Percentiles rank a stretch among this genome's conserved stretches.
phyloP scores from a whole-genome alignment of 2,329 filamentous ascomycete genomes.

The Botrytis fabae region DNA sequence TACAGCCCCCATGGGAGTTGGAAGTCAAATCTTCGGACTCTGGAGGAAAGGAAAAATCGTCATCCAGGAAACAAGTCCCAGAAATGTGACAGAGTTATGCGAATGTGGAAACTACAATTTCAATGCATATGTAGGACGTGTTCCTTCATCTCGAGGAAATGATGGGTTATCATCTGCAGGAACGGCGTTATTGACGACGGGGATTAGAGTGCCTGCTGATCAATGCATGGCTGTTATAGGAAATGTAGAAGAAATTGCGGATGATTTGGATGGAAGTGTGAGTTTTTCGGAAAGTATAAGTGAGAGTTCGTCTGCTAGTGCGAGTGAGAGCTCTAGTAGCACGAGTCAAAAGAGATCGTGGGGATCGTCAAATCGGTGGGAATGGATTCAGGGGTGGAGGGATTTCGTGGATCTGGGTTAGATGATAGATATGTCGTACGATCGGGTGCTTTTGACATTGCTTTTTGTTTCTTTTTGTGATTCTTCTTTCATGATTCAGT shows the following conservation, averaged over 20 bases:
- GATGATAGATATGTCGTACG: background rate
- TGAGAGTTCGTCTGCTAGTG: background rate
- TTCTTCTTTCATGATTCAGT: background rate
- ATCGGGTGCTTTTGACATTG: background rate
- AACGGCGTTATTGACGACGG: background rate
- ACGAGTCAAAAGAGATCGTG: background rate
- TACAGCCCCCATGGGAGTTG: background rate
- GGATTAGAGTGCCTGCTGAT: background rate
- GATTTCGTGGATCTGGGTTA: conserved; percentile 7
- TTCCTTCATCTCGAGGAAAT: background rate
- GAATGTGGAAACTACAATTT: conserved; percentile 22
- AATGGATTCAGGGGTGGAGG: background rate
- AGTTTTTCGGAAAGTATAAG: background rate
- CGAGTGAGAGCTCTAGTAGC: background rate
- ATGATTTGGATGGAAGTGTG: background rate
- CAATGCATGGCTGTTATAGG: conserved; percentile 9
- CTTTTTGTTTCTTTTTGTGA: background rate
- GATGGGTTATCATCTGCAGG: background rate
- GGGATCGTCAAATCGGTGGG: background rate
- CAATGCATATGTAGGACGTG: conserved; percentile 21
- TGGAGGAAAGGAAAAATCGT: background rate
- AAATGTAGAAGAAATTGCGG: background rate
- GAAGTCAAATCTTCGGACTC: conserved; percentile 4
- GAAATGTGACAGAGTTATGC: background rate
- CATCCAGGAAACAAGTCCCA: background rate